Evolutionary conservation across 129 eudicot species (phyloP), one percentile per base, ranked within the genome.

Genomic region (Saposhnikovia divaricata): DNA sequence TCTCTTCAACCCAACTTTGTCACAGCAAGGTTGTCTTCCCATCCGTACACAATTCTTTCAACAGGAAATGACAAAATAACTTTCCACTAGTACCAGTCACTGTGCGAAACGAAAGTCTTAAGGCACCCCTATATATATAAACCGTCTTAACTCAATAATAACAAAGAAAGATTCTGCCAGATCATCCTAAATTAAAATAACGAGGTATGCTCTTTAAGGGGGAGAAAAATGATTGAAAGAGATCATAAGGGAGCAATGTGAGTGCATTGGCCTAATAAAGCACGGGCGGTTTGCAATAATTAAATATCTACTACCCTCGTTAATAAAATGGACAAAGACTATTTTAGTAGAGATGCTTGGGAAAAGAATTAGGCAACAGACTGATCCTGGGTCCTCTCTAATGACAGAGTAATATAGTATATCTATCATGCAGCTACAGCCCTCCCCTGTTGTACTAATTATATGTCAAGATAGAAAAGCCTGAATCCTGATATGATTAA

Each of bases 21-120:
- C 93, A 80, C 96, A 92, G 78, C 96, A 90, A 72, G 97, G 97
- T 57, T 88, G 86, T 65, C 97, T 88, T 75, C 93, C 97, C 97
- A 92, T 92, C 77, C 48, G 19, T 70, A 11, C 27, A 11, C 18
- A 37, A 16, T 66, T 40, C 38, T 38, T 51, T 55, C 1, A 69
- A 73, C 23, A 38, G 70, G 27, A 47, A 34, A 43, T 34, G n/a
- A 65, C 31, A 37, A 39, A 46, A 73, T 14, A 3, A 40, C 63
- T 7, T n/a, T 42, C 48, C 11, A n/a, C 9, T 44, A n/a, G 53
- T 23, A 73, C 44, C 18, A 43, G 53, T 47, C 47, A 43, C 77
- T 43, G 37, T 16, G 1, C n/a, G 9, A 57, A 27, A 12, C 4
- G 19, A 13, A n/a, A 23, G 42, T 61, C 50, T 23, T 19, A 31